Evolutionary conservation across 2,329 filamentous ascomycete genomes (phyloP).

Genomic region (Incumbomyces lentus): DNA sequence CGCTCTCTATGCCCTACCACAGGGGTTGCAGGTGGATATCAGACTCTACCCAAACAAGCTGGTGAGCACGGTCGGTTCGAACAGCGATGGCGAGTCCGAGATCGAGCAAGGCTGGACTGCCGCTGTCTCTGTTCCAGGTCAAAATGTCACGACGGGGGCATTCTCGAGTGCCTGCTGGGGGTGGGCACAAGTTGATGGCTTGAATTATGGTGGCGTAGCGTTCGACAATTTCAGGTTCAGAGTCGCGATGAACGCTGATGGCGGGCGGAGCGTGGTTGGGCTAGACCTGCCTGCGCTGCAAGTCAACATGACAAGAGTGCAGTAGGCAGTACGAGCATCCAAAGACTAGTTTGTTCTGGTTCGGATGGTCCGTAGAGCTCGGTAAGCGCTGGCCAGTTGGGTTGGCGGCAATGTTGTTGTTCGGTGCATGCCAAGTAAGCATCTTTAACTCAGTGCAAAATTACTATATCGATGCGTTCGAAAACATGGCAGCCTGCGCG

Average conservation of each 20-base stretch:
- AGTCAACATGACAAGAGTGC: background rate
- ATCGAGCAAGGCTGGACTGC: background rate
- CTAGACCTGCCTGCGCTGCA: background rate
- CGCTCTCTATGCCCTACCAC: background rate
- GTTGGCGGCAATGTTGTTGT: slow-evolving; percentile 33
- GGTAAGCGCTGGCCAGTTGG: slow-evolving; percentile 35
- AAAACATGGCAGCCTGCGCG: slow-evolving; percentile 38
- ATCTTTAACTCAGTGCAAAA: slow-evolving; percentile 46
- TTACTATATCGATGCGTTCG: slow-evolving; percentile 31
- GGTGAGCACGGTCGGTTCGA: background rate
- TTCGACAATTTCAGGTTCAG: background rate
- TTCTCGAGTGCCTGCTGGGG: background rate
- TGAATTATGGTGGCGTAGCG: background rate
- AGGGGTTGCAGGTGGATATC: background rate
- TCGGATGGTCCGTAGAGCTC: slow-evolving; percentile 37
- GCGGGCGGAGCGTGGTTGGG: background rate
- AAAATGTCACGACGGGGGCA: background rate
- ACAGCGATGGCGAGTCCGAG: background rate
- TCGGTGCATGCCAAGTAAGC: slow-evolving; percentile 44
- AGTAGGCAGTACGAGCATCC: no score
- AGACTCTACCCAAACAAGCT: background rate
- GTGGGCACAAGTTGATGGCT: background rate
- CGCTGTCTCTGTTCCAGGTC: background rate
- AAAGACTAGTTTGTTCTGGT: slow-evolving; percentile 37
- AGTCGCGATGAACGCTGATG: background rate